A percentile compares a stretch with the other conserved stretches of the same genome.
Conservation (phyloP, 768 basidiomycete genomes). For the Suillus paluster region DNA sequence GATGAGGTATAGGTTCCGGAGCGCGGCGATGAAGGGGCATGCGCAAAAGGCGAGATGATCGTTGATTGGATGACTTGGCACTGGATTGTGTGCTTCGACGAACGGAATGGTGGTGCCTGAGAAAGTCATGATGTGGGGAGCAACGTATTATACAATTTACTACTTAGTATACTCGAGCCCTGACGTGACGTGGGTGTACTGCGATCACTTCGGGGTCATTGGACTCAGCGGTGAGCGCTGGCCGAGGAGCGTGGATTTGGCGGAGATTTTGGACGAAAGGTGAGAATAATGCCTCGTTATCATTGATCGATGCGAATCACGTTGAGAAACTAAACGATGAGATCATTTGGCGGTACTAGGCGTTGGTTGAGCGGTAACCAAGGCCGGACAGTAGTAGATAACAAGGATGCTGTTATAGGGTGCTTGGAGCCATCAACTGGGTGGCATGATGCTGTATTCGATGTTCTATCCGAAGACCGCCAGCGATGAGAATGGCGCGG, state of each 20-base stretch:
- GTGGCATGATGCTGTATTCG: conserved; percentile 10
- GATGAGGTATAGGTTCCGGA: conserved; percentile 7
- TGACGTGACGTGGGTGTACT: conserved; percentile 12
- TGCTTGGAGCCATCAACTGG: neutral
- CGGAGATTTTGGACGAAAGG: conserved; percentile 22
- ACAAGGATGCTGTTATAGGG: neutral
- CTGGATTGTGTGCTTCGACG: conserved; percentile 7
- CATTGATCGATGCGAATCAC: conserved; percentile 9
- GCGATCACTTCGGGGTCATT: conserved; percentile 10
- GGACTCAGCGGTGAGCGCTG: conserved; percentile 12
- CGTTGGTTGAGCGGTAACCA: neutral
- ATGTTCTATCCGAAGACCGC: conserved; percentile 6
- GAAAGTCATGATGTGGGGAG: conserved; percentile 9
- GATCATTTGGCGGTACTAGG: neutral
- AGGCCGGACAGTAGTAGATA: neutral
- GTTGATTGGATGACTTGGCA: conserved; percentile 8
- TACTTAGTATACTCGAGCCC: neutral
- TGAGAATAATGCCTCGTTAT: conserved; percentile 14
- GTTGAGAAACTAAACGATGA: conserved; percentile 6
- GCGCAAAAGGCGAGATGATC: conserved; percentile 7
- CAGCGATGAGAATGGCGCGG: conserved; percentile 14
- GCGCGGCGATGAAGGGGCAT: conserved; percentile 10
- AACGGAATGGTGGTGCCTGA: conserved; percentile 4
- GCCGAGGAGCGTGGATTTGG: conserved; percentile 17
- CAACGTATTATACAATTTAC: conserved; percentile 12